phyloP scores from a whole-genome alignment of 345 rosid species.

The Kernera saxatilis region DNA sequence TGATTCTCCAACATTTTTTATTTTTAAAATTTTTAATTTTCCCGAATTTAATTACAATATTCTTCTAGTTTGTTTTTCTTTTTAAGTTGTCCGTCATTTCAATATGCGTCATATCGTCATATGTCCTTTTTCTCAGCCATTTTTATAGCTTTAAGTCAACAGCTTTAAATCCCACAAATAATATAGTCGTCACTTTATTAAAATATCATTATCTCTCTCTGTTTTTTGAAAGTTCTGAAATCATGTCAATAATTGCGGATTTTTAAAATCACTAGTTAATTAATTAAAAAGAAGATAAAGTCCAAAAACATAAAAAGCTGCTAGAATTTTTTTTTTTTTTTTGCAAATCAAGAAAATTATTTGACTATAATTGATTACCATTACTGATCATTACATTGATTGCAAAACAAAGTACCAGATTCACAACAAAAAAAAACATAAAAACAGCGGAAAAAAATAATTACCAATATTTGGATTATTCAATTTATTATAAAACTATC shows the following conservation, averaged over 20 bases:
- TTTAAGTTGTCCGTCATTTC: conserved; percentile 21
- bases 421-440: background rate
- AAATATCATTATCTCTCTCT: background rate
- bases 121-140: conserved; percentile 23
- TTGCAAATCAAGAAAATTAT: background rate
- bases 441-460: background rate
- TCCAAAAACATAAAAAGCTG: conserved; percentile 2
- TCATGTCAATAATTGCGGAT: conserved; percentile 24
- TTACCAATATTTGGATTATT: no score
- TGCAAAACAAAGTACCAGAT: background rate
- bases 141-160: conserved; percentile 31
- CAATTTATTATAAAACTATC: no score
- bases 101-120: conserved; percentile 16
- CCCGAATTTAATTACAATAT: background rate
- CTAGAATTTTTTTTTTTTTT: background rate
- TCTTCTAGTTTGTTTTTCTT: background rate
- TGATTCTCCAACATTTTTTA: background rate
- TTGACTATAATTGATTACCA: background rate
- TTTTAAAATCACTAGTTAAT: background rate
- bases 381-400: background rate
- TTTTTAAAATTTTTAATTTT: background rate
- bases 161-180: conserved; percentile 20
- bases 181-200: conserved; percentile 15
- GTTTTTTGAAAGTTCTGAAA: background rate
- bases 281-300: background rate